Conservation (phyloP, 495 filamentous ascomycete species). For the Entonaema liquescens region DNA sequence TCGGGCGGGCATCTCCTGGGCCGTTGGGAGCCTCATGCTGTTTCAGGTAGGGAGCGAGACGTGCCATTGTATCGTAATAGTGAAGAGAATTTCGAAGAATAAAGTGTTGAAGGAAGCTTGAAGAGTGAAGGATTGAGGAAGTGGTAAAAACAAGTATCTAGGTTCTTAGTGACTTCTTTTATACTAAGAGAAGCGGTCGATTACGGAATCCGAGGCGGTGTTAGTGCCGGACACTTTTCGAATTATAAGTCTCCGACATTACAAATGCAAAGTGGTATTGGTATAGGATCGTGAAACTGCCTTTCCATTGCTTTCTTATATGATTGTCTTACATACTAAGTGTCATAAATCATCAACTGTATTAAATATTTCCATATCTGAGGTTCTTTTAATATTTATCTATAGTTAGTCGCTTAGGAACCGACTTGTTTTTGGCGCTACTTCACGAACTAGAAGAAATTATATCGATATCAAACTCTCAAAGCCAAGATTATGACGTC, state of each 20-base stretch:
- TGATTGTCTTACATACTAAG: neutral
- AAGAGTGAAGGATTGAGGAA: neutral
- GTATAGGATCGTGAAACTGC: neutral
- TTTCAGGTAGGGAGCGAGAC: slow-evolving; percentile 50
- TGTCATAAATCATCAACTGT: too few relatives aligned
- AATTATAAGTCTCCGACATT: neutral
- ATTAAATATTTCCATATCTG: neutral
- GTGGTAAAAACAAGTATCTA: neutral
- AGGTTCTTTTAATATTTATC: neutral
- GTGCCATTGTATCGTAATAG: slow-evolving; percentile 13
- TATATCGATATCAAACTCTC: neutral
- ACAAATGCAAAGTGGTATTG: neutral
- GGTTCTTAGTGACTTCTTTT: neutral
- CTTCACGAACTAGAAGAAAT: neutral
- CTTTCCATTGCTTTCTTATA: neutral
- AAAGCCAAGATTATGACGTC: neutral
- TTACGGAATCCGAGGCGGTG: neutral
- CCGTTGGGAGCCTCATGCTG: slow-evolving; percentile 55
- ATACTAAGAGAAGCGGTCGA: neutral
- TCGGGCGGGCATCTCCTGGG: slow-evolving; percentile 64
- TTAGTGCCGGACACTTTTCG: neutral
- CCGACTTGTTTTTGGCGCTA: neutral
- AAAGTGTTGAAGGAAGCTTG: neutral
- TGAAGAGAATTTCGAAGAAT: neutral
- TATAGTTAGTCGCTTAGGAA: neutral